Evolutionary conservation across 1,139 yeast genomes (phyloP).

Genomic region (Candida tropicalis): DNA sequence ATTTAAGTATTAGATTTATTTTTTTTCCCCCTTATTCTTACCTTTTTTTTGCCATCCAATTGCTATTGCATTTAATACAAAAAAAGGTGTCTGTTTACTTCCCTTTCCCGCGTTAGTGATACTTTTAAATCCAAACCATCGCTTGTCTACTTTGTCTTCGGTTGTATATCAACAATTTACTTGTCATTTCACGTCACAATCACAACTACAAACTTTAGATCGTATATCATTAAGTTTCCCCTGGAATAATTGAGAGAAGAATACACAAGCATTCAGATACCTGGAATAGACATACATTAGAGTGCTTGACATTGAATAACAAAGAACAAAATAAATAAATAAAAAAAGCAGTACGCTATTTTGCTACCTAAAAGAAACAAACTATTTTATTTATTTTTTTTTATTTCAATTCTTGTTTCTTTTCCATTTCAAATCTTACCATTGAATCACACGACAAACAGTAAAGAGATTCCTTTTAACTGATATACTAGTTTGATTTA

Average conservation of each 20-base stretch:
- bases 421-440: not conserved
- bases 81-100: not conserved
- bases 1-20: not conserved
- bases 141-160: not conserved
- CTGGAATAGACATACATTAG: conserved; percentile 1
- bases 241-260: not conserved
- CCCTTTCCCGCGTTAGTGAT: not conserved
- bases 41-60: not conserved
- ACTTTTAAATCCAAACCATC: not conserved
- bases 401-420: not conserved
- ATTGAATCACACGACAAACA: not conserved
- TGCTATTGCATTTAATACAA: not conserved
- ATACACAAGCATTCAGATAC: not conserved
- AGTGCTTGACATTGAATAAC: not conserved
- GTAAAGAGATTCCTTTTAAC: not conserved
- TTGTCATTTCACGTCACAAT: not conserved
- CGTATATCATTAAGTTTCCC: not conserved
- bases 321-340: conserved; percentile 1
- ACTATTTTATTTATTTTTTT: not conserved
- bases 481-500: not conserved
- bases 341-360: no score
- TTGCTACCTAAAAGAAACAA: not conserved
- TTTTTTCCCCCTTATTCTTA: not conserved
- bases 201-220: not conserved
- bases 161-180: not conserved